These are phyloP conservation scores for Monascus purpureus DNA, from an alignment of 495 filamentous ascomycete genomes.

Conservation along the genomic window DNA sequence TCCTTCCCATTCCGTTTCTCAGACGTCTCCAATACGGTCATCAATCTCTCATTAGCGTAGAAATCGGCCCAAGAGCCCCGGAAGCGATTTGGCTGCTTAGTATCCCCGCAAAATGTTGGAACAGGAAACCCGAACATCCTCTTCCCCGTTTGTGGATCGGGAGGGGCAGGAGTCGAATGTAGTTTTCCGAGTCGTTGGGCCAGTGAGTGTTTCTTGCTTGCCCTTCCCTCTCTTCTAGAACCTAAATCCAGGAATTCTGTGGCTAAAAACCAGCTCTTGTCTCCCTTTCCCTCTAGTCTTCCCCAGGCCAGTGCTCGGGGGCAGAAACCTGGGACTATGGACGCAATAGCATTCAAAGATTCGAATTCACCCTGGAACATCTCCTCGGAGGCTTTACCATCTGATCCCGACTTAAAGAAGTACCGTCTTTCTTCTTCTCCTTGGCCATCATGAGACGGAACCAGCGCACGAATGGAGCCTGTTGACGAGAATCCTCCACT, in stretches of 20 bases:
- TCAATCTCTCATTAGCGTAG: slow-evolving; percentile 59
- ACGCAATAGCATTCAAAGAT: slow-evolving; percentile 69
- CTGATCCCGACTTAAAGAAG: slow-evolving; percentile 67
- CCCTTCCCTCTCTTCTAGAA: slow-evolving; percentile 12
- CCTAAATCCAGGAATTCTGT: slow-evolving; percentile 70
- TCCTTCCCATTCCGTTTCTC: slow-evolving; percentile 51
- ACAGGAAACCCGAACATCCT: slow-evolving; percentile 70
- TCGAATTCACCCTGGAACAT: slow-evolving; percentile 84
- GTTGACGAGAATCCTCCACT: slow-evolving; percentile 69
- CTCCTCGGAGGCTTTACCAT: slow-evolving; percentile 43
- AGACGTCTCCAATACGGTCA: slow-evolving; percentile 43
- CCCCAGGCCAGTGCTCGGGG: slow-evolving; percentile 62
- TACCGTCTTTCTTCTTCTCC: slow-evolving; percentile 44
- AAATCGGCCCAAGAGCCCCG: slow-evolving; percentile 65
- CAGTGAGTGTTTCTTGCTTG: slow-evolving; percentile 31
- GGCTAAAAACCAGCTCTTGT: slow-evolving; percentile 49
- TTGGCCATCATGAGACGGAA: slow-evolving; percentile 15
- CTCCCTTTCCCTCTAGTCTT: slow-evolving; percentile 30
- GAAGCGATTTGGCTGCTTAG: slow-evolving; percentile 62
- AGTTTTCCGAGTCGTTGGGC: slow-evolving; percentile 65
- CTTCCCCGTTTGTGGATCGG: slow-evolving; percentile 32
- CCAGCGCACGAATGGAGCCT: slow-evolving; percentile 45
- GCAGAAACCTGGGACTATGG: slow-evolving; percentile 56
- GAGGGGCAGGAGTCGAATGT: slow-evolving; percentile 62
- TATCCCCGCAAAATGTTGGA: slow-evolving; percentile 74